A percentile compares a stretch with the other conserved stretches of the same genome.
These are phyloP conservation scores for Pythium diclinum DNA, from an alignment of 352 stramenopile species.

Conservation along the genomic window DNA sequence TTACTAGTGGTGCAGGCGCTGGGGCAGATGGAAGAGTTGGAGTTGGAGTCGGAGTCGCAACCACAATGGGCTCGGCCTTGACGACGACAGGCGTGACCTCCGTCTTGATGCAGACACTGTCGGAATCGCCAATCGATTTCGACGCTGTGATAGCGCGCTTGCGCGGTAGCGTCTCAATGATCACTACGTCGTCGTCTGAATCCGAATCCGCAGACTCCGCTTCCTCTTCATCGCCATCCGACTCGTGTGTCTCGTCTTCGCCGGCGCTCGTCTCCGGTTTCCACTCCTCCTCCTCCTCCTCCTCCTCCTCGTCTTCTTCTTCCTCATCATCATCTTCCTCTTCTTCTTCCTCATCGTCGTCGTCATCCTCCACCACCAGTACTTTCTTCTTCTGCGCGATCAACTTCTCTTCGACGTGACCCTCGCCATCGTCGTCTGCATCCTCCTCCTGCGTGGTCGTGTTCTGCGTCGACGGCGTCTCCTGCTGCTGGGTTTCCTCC, in stretches of 20 bases:
- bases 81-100: not conserved
- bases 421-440: not conserved
- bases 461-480: conserved; percentile 2
- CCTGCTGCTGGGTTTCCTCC: not conserved
- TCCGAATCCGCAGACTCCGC: conserved; percentile 15
- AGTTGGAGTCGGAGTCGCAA: not conserved
- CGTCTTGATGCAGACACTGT: not conserved
- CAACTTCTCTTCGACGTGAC: not conserved
- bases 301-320: conserved; percentile 24
- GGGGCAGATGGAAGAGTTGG: not conserved
- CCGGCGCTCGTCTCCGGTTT: conserved; percentile 16
- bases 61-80: not conserved
- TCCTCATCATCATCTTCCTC: conserved; percentile 21
- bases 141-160: not conserved
- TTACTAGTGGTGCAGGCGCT: not conserved
- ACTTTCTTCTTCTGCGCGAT: not conserved
- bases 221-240: conserved; percentile 30
- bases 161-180: not conserved
- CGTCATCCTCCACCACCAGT: conserved; percentile 9
- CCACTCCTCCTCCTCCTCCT: conserved; percentile 31
- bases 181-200: conserved; percentile 1
- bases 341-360: conserved; percentile 25
- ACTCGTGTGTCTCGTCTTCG: conserved; percentile 26
- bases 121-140: not conserved
- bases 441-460: conserved; percentile 7